Percentiles rank a stretch among this genome's conserved stretches.
Conservation (phyloP, 768 basidiomycete species). For the Boletus reticuloceps region DNA sequence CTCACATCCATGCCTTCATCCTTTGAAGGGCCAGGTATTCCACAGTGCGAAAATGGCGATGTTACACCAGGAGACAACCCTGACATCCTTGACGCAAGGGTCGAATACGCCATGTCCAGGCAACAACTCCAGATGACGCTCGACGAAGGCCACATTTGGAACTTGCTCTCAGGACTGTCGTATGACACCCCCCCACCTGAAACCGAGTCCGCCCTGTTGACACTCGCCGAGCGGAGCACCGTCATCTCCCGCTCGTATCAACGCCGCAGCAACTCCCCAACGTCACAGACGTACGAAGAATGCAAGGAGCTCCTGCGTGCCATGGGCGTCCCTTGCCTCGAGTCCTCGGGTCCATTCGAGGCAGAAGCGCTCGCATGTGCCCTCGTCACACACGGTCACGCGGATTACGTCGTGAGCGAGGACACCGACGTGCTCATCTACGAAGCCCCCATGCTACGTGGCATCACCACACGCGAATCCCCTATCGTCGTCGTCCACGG, state of each 20-base stretch:
- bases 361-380: slow-evolving; percentile 85
- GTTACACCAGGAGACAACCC: slow-evolving; percentile 1
- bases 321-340: slow-evolving; percentile 82
- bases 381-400: slow-evolving; percentile 68
- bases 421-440: slow-evolving; percentile 87
- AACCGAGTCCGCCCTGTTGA: slow-evolving; percentile 22
- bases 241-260: slow-evolving; percentile 63
- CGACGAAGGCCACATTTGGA: slow-evolving; percentile 65
- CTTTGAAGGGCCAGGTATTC: slow-evolving; percentile 12
- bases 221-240: slow-evolving; percentile 50
- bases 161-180: slow-evolving; percentile 31
- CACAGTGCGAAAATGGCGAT: slow-evolving; percentile 1
- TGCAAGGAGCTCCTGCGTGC: slow-evolving; percentile 64
- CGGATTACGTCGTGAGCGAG: slow-evolving; percentile 89
- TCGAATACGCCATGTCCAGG: slow-evolving; percentile 56
- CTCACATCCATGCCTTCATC: slow-evolving; percentile 41
- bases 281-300: slow-evolving; percentile 63
- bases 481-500: slow-evolving; percentile 69
- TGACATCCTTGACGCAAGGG: slow-evolving; percentile 35
- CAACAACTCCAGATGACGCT: slow-evolving; percentile 55
- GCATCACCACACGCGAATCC: slow-evolving; percentile 57
- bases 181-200: slow-evolving; percentile 14
- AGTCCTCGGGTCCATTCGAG: slow-evolving; percentile 67
- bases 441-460: slow-evolving; percentile 78
- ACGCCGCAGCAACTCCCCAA: slow-evolving; percentile 61